Evolutionary conservation across 768 basidiomycete species (phyloP), one percentile per base, ranked within the genome.

Genomic region (Tephrocybe sp.): DNA sequence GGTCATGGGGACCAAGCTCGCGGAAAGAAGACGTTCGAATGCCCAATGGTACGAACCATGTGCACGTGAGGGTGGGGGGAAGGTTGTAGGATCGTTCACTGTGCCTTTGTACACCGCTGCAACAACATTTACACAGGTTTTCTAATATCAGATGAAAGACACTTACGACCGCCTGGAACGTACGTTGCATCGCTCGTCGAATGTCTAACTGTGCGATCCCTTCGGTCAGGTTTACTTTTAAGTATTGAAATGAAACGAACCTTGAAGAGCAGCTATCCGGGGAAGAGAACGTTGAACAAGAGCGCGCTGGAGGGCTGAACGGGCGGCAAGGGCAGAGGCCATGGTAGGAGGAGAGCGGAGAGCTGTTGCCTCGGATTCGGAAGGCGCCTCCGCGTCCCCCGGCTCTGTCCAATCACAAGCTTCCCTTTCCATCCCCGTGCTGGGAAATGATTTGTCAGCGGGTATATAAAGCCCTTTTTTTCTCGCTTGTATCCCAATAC

Each of bases 31-130:
- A 47, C 95, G 89, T 70, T 99, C 97, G 65, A 98, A 98, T 1
- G 93, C 85, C 84, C 83, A 85, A 67, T 85, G 96, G 70, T 97
- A 85, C 2, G 93, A 94, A 44, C 97, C 96, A 61, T 95, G 89
- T 1, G 81, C 68, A 64, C 80, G 86, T 52, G 82, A 87, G 4
- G 93, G 82, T 4, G 84, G 67, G 17, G 96, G 95, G 75, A 96
- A 98, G 8, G 84, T 73, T 2, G 90, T 93, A 1, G 95, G 89
- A 66, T 99, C 97, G 71, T 99, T 98, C 53, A 93, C 94, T 26
- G 92, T 89, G 45, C 96, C 97, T 66, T 83, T 82, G 72, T 87
- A 82, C 63, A 97, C 80, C 52, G 94, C 93, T 92, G 55, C 23
- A 13, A 35, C 17, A 20, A 12, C 30, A 10, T 17, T 19, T 12